Percentiles rank a stretch among this genome's conserved stretches.
Evolutionary conservation across 352 stramenopile species (phyloP).

Genomic region (Phytophthora syringae): DNA sequence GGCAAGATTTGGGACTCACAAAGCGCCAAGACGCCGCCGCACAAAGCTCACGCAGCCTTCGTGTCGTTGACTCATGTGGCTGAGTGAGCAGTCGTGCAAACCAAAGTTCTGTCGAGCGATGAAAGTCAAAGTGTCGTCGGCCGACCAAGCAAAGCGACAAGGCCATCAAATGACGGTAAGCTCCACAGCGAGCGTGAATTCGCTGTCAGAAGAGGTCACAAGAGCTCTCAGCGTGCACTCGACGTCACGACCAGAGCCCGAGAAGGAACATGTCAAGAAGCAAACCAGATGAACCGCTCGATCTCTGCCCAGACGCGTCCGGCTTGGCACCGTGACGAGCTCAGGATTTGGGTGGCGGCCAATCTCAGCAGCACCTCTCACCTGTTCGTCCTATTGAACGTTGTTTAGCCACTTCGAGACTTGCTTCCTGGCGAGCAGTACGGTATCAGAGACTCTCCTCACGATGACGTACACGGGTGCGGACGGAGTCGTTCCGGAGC

Average conservation of each 20-base stretch:
- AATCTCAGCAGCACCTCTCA: constrained; percentile 11
- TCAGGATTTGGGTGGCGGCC: constrained; percentile 28
- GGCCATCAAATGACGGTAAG: constrained; percentile 18
- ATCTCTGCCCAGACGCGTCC: constrained; percentile 22
- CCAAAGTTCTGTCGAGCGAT: no score
- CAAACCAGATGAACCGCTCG: constrained; percentile 13
- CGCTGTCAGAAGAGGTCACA: constrained; percentile 12
- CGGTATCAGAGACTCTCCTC: not conserved
- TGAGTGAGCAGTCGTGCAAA: no score
- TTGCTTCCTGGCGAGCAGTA: constrained; percentile 17
- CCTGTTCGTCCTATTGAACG: constrained; percentile 4
- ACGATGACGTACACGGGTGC: constrained; percentile 35
- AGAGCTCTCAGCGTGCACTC: not conserved
- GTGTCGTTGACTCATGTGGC: constrained; percentile 23
- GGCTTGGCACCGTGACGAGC: constrained; percentile 23
- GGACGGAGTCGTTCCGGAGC: constrained; percentile 30
- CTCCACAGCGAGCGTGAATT: constrained; percentile 6
- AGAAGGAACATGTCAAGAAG: constrained; percentile 31
- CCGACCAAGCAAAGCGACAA: constrained; percentile 6
- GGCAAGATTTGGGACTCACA: no score
- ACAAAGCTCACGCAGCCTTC: constrained; percentile 29
- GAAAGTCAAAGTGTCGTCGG: not conserved
- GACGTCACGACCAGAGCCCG: constrained; percentile 17
- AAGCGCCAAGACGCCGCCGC: no score
- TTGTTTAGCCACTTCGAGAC: constrained; percentile 31